Evolutionary conservation across 768 basidiomycete genomes (phyloP).

Genomic region (Phanerochaete carnosa): DNA sequence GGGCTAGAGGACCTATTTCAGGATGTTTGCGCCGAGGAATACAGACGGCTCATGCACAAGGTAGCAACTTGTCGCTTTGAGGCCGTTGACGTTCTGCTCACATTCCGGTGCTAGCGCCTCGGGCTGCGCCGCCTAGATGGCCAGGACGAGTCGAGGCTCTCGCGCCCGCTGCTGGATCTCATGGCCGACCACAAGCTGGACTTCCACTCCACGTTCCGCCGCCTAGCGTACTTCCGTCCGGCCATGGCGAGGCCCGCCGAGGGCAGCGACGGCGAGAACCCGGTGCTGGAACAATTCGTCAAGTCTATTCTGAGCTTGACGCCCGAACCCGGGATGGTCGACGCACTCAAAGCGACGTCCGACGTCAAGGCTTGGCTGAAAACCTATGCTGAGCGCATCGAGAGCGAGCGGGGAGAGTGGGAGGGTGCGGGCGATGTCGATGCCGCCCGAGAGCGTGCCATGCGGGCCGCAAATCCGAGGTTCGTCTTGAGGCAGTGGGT

Average conservation of each 20-base stretch:
- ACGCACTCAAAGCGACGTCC: slow-evolving; percentile 40
- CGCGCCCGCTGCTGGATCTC: slow-evolving; percentile 69
- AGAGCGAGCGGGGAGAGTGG: slow-evolving; percentile 50
- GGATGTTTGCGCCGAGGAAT: slow-evolving; percentile 58
- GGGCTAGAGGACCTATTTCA: slow-evolving; percentile 64
- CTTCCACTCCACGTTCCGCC: slow-evolving; percentile 84
- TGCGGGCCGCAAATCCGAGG: slow-evolving; percentile 73
- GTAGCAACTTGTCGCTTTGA: slow-evolving; percentile 31
- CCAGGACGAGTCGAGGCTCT: slow-evolving; percentile 57
- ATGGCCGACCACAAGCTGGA: slow-evolving; percentile 78
- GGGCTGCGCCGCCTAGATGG: slow-evolving; percentile 58
- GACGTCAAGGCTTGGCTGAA: slow-evolving; percentile 66
- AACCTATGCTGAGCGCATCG: slow-evolving; percentile 56
- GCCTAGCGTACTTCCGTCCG: slow-evolving; percentile 61
- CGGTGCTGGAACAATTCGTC: slow-evolving; percentile 40
- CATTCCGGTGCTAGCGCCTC: slow-evolving; percentile 54
- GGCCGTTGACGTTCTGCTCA: background rate
- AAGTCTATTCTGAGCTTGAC: slow-evolving; percentile 42
- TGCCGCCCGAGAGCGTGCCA: slow-evolving; percentile 44
- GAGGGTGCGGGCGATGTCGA: slow-evolving; percentile 34
- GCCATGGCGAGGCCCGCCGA: slow-evolving; percentile 7
- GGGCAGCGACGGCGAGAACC: background rate
- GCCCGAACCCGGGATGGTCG: slow-evolving; percentile 42
- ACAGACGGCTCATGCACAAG: slow-evolving; percentile 67
- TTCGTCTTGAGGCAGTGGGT: slow-evolving; percentile 96